Evolutionary conservation across 495 filamentous ascomycete genomes (phyloP).

Genomic region (Apiosordaria backusii): DNA sequence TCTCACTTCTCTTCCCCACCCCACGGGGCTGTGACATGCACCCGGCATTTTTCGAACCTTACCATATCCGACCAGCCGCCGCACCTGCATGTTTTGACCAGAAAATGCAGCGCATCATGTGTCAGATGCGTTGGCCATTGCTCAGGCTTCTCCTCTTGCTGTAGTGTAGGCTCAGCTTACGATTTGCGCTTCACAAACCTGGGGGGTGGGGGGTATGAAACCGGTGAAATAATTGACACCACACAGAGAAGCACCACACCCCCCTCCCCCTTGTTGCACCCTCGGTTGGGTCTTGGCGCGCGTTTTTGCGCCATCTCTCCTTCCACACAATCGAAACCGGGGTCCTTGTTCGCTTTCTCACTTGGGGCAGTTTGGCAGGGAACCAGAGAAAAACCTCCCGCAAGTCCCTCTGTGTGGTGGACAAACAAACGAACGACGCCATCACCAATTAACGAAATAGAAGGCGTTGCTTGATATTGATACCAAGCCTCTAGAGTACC

Average conservation of each 20-base stretch:
- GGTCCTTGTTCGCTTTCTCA: neutral
- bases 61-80: constrained; percentile 6
- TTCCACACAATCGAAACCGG: neutral
- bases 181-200: no score
- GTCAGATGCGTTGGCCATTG: constrained; percentile 16
- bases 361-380: neutral
- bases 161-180: no score
- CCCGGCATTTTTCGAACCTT: neutral
- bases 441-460: no score
- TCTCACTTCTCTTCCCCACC: constrained; percentile 4
- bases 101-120: constrained; percentile 9
- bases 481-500: neutral
- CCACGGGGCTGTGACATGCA: neutral
- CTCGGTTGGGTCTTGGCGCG: constrained; percentile 10
- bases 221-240: no score
- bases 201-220: no score
- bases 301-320: constrained; percentile 1
- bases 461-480: neutral
- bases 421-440: no score
- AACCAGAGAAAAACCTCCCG: neutral
- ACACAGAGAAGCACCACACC: no score
- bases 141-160: neutral
- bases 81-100: neutral
- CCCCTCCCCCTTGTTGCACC: neutral
- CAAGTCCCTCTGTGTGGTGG: neutral